phyloP scores from a whole-genome alignment of 306 rosid species.

The Fagus sylvatica region DNA sequence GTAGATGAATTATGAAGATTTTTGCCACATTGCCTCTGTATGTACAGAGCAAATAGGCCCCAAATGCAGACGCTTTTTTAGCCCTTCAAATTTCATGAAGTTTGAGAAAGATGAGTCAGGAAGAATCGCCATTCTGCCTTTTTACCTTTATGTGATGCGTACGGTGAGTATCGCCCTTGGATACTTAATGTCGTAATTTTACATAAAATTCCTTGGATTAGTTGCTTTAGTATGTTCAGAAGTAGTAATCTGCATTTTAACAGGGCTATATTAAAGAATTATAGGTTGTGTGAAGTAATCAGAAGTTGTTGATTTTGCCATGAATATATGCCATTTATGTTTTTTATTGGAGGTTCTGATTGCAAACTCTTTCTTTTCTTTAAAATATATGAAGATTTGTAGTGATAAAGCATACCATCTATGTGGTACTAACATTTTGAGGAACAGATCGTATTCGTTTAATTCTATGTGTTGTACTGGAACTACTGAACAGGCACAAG shows the following conservation, averaged over 20 bases:
- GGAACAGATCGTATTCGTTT: neutral
- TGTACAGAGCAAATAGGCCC: slow-evolving; percentile 99
- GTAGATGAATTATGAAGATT: slow-evolving; percentile 99
- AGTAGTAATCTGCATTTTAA: neutral
- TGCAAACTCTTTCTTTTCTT: neutral
- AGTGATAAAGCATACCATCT: neutral
- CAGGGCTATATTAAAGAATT: neutral
- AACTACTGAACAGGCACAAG: neutral
- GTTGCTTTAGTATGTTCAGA: neutral
- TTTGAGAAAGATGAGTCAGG: slow-evolving; percentile 99
- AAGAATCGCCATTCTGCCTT: slow-evolving; percentile 98
- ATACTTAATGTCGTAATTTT: neutral
- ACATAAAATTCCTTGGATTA: neutral
- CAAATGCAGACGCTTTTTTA: slow-evolving; percentile 90
- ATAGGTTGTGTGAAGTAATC: neutral
- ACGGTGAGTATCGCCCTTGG: slow-evolving; percentile 62
- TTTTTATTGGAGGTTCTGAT: neutral
- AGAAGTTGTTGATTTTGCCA: neutral
- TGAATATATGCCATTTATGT: neutral
- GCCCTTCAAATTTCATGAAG: slow-evolving; percentile 99
- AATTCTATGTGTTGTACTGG: neutral
- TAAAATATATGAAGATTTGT: neutral
- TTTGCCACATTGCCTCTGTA: slow-evolving; percentile 98
- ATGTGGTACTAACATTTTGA: neutral
- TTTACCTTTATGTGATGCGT: slow-evolving; percentile 98